Percentiles rank a stretch among this genome's conserved stretches.
These are phyloP conservation scores for Grosmannia huntii DNA, from an alignment of 2,329 filamentous ascomycete species.

Conservation along the genomic window DNA sequence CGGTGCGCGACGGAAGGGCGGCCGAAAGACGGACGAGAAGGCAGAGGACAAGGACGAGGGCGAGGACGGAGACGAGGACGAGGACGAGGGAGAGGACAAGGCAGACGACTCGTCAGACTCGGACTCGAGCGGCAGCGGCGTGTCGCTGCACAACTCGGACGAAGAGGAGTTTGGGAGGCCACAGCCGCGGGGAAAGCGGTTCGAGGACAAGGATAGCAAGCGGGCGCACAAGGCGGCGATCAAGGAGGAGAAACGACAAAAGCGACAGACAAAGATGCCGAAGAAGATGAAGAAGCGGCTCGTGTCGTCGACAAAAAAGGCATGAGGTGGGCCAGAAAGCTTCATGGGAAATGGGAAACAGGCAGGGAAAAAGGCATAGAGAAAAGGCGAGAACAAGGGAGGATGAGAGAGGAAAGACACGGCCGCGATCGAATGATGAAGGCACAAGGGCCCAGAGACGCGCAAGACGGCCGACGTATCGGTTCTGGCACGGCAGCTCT, in stretches of 20 bases:
- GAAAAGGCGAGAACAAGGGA: slow-evolving; percentile 28
- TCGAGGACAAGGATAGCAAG: slow-evolving; percentile 86
- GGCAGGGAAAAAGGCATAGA: slow-evolving; percentile 18
- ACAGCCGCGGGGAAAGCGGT: slow-evolving; percentile 64
- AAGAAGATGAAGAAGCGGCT: slow-evolving; percentile 92
- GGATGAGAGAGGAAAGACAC: not conserved
- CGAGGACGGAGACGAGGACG: slow-evolving; percentile 13
- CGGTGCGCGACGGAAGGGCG: slow-evolving; percentile 7
- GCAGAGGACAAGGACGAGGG: slow-evolving; percentile 19
- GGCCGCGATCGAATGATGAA: slow-evolving; percentile 11
- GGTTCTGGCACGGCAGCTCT: not conserved
- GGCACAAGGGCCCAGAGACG: slow-evolving; percentile 6
- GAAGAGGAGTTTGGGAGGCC: slow-evolving; percentile 50
- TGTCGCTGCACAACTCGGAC: slow-evolving; percentile 23
- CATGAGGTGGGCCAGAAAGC: not conserved
- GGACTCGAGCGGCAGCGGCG: slow-evolving; percentile 35
- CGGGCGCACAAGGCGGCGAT: slow-evolving; percentile 77
- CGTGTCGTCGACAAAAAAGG: slow-evolving; percentile 50
- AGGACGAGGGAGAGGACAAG: not conserved
- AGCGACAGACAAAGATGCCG: slow-evolving; percentile 88
- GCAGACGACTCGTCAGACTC: slow-evolving; percentile 22
- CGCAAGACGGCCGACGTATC: not conserved
- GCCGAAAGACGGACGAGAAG: slow-evolving; percentile 16
- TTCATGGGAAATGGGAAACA: not conserved
- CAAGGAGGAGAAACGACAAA: slow-evolving; percentile 91